Percentiles rank a stretch among this genome's conserved stretches.
Conservation (phyloP, 495 filamentous ascomycete genomes). For the Peziza echinospora region DNA sequence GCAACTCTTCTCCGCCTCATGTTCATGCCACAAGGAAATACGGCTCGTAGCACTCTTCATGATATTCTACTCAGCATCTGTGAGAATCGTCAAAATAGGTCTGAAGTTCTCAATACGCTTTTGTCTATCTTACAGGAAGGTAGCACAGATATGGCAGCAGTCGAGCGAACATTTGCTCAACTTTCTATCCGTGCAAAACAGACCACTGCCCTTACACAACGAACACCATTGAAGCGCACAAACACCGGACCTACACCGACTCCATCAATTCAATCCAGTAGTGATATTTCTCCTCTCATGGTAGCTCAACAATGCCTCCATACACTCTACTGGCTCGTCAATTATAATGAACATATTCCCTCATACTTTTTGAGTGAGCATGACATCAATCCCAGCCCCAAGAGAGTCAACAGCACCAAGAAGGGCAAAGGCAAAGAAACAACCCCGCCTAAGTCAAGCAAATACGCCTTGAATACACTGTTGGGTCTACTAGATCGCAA, state of each 20-base stretch:
- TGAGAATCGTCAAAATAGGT: slow-evolving; percentile 79
- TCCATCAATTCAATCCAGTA: slow-evolving; percentile 22
- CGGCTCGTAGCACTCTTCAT: slow-evolving; percentile 56
- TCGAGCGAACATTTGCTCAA: slow-evolving; percentile 86
- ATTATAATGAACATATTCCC: slow-evolving; percentile 64
- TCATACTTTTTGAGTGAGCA: slow-evolving; percentile 93
- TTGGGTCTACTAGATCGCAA: slow-evolving; percentile 71
- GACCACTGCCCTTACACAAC: slow-evolving; percentile 35
- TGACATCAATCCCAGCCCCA: slow-evolving; percentile 50
- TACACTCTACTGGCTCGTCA: slow-evolving; percentile 56
- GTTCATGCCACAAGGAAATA: slow-evolving; percentile 82
- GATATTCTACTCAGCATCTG: slow-evolving; percentile 73
- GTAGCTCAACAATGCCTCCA: slow-evolving; percentile 87
- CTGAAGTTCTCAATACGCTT: slow-evolving; percentile 82
- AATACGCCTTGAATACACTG: slow-evolving; percentile 78
- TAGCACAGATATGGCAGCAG: slow-evolving; percentile 72
- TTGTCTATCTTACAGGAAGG: slow-evolving; percentile 94
- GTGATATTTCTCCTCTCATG: slow-evolving; percentile 75
- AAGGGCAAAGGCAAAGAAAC: slow-evolving; percentile 67
- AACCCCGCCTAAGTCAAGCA: slow-evolving; percentile 52
- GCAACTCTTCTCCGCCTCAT: slow-evolving; percentile 85
- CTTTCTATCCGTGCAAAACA: slow-evolving; percentile 80
- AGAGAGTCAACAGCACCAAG: slow-evolving; percentile 49
- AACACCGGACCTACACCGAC: slow-evolving; percentile 30
- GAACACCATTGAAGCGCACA: not conserved